Conservation (phyloP, 176 grass and related monocot species). For the Carex kokanica region DNA sequence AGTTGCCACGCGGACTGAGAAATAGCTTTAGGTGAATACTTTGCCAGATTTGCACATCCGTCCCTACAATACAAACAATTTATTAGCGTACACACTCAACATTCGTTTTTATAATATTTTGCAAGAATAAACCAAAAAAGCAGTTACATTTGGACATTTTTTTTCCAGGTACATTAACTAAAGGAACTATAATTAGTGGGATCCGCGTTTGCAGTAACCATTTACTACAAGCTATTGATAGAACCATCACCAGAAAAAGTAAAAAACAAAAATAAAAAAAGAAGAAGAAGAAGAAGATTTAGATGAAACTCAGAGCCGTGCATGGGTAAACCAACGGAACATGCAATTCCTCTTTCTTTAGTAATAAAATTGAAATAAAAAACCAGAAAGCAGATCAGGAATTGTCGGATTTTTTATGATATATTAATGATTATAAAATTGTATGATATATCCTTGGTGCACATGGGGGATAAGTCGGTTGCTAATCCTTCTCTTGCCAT, state of each 20-base stretch:
- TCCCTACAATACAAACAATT: background rate
- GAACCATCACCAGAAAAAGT: background rate
- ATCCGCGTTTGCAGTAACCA: background rate
- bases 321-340: constrained; percentile 9
- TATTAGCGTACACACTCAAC: background rate
- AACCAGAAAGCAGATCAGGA: background rate
- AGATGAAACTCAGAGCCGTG: background rate
- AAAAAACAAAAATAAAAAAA: no score
- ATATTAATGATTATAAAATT: background rate
- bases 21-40: background rate
- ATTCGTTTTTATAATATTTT: no score
- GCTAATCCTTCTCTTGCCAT: background rate
- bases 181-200: background rate
- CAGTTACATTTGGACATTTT: background rate
- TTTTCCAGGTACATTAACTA: background rate
- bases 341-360: background rate
- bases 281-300: background rate
- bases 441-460: constrained; percentile 10
- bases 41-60: background rate
- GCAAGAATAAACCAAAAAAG: background rate
- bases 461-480: constrained; percentile 21
- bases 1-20: constrained; percentile 1
- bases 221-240: background rate
- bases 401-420: constrained; percentile 14
- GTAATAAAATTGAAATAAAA: background rate